phyloP scores from a whole-genome alignment of 768 basidiomycete species.

The Coprinopsis cinerea region DNA sequence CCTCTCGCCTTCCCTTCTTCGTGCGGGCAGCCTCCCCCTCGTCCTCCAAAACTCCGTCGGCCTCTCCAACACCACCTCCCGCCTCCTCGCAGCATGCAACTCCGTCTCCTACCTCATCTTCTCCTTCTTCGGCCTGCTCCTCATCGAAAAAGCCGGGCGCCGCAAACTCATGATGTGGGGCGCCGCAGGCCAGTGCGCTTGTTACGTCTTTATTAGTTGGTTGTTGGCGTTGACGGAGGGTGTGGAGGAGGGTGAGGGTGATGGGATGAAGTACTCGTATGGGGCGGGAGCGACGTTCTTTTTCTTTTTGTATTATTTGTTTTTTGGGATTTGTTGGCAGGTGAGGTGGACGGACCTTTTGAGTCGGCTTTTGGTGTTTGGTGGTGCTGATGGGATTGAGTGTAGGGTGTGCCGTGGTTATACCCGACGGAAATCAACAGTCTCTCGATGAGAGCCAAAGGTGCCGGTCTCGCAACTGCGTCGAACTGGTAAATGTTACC shows the following conservation, averaged over 20 bases:
- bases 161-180: slow-evolving; percentile 51
- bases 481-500: slow-evolving; percentile 35
- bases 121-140: slow-evolving; percentile 37
- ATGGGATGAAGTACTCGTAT: slow-evolving; percentile 29
- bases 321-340: slow-evolving; percentile 51
- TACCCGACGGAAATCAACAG: slow-evolving; percentile 49
- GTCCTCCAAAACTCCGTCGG: slow-evolving; percentile 48
- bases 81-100: slow-evolving; percentile 46
- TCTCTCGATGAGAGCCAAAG: slow-evolving; percentile 44
- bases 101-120: slow-evolving; percentile 45
- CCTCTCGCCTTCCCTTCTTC: background rate
- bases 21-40: slow-evolving; percentile 31
- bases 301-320: slow-evolving; percentile 46
- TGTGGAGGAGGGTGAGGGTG: slow-evolving; percentile 12
- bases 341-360: slow-evolving; percentile 17
- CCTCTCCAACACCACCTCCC: slow-evolving; percentile 41
- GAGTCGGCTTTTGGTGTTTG: too few species aligned
- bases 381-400: background rate
- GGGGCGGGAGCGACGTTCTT: slow-evolving; percentile 42
- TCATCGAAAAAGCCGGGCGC: slow-evolving; percentile 44
- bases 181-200: slow-evolving; percentile 43
- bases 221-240: slow-evolving; percentile 30
- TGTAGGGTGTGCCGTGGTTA: slow-evolving; percentile 43
- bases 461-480: slow-evolving; percentile 42
- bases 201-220: slow-evolving; percentile 38